These are phyloP conservation scores for Populus nigra DNA, from an alignment of 345 rosid genomes.

Conservation along the genomic window DNA sequence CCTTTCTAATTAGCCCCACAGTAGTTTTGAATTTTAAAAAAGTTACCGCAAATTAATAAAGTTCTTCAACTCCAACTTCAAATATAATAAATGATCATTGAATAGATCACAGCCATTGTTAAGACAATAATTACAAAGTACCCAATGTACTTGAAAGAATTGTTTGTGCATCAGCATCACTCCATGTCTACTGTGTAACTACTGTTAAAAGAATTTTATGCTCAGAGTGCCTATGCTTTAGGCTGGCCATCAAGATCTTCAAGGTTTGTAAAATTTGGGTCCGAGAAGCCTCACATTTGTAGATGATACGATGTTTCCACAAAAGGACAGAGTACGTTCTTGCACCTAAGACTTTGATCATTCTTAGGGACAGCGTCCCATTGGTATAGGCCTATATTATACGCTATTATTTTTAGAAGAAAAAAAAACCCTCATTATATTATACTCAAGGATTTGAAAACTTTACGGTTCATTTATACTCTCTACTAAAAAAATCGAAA, in stretches of 20 bases:
- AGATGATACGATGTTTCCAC: not conserved
- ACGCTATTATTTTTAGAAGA: too few species aligned
- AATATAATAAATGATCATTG: not conserved
- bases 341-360: constrained; percentile 18
- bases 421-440: too few species aligned
- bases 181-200: not conserved
- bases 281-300: not conserved
- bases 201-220: not conserved
- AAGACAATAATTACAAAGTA: too few species aligned
- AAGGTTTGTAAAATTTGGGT: not conserved
- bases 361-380: constrained; percentile 18
- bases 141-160: not conserved
- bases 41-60: not conserved
- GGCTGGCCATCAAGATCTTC: too few species aligned
- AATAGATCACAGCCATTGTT: not conserved
- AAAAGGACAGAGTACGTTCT: constrained; percentile 32
- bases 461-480: too few species aligned
- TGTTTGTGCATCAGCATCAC: not conserved
- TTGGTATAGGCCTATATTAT: too few species aligned
- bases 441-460: too few species aligned
- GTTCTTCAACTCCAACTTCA: too few species aligned
- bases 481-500: too few species aligned
- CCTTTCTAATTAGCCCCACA: not conserved
- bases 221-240: too few species aligned
- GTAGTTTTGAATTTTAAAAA: not conserved